Evolutionary conservation across 176 grass and related monocot species (phyloP), one percentile per base, ranked within the genome.

Genomic region (Pontederia paniculata): DNA sequence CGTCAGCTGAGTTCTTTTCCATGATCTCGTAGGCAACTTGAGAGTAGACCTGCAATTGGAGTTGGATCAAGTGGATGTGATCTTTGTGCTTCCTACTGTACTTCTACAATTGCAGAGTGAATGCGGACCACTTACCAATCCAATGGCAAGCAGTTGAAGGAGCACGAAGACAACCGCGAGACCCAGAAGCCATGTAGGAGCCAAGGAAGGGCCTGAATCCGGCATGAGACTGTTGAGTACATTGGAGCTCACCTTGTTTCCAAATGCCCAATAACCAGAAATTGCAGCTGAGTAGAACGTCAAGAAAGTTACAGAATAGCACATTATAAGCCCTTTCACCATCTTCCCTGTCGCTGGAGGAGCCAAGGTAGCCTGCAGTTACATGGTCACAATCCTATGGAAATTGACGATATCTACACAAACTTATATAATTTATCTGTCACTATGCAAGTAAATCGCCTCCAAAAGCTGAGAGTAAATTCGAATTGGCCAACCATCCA

Each of bases 341-440:
- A 97, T 97, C 77, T 97, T 97, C 41, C 91, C 91, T 2, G 83
- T 74, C 5, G 86, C 91, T 41, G 91, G 91, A 25, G 91, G 86
- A 59, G 86, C 91, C 86, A 97, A 66, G 9, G 91, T 97, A 0
- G 91, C 91, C 91, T 97, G 76, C 52, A 76, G 2, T 23, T 22
- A 17, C 15, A 11, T 12, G 11, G 13, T 56, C 54, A 56, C 6
- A 28, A 13, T 13, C 11, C 21, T n/a, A 6, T 12, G 23, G 54
- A 8, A 23, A 12, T 23, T 19, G 12, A 37, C 0, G 5, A 31
- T 11, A 43, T 12, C 41, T 44, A 11, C 9, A 12, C 12, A 44
- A 18, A 17, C n/a, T 43, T 56, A 56, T 12, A 22, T 18, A 1
- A 31, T 60, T 11, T 12, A 42, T 44, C 57, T 9, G 41, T 44